phyloP scores from a whole-genome alignment of 2,329 filamentous ascomycete species.

The Pochonia chlamydosporia region DNA sequence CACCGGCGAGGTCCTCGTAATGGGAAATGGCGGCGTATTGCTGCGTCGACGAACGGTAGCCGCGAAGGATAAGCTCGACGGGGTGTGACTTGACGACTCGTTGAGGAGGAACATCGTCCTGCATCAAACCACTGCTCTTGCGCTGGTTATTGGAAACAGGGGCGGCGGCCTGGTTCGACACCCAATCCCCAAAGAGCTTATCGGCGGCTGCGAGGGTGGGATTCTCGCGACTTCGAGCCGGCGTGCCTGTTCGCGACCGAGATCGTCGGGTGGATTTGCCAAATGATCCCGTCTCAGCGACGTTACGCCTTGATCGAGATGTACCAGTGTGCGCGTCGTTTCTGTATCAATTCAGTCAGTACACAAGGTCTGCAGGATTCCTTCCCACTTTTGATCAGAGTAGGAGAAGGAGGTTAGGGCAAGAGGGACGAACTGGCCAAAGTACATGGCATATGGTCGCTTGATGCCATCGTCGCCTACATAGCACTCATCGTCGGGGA shows the following conservation, averaged over 20 bases:
- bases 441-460: slow-evolving; percentile 61
- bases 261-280: slow-evolving; percentile 61
- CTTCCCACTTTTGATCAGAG: slow-evolving; percentile 11
- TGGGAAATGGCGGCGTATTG: slow-evolving; percentile 85
- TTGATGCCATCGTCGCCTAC: slow-evolving; percentile 59
- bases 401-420: slow-evolving; percentile 3
- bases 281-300: slow-evolving; percentile 59
- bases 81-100: slow-evolving; percentile 36
- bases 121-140: slow-evolving; percentile 29
- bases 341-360: slow-evolving; percentile 24
- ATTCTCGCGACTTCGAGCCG: slow-evolving; percentile 50
- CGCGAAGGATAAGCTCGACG: slow-evolving; percentile 78
- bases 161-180: slow-evolving; percentile 40
- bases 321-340: slow-evolving; percentile 45
- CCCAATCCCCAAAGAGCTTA: slow-evolving; percentile 54
- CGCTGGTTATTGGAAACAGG: slow-evolving; percentile 22
- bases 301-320: slow-evolving; percentile 44
- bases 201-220: slow-evolving; percentile 57
- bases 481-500: slow-evolving; percentile 63
- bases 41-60: slow-evolving; percentile 60
- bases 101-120: slow-evolving; percentile 33
- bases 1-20: slow-evolving; percentile 80
- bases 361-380: background rate
- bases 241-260: slow-evolving; percentile 55
- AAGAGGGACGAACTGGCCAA: slow-evolving; percentile 46